These are phyloP conservation scores for Prunus dulcis DNA, from an alignment of 306 rosid species.

Conservation along the genomic window DNA sequence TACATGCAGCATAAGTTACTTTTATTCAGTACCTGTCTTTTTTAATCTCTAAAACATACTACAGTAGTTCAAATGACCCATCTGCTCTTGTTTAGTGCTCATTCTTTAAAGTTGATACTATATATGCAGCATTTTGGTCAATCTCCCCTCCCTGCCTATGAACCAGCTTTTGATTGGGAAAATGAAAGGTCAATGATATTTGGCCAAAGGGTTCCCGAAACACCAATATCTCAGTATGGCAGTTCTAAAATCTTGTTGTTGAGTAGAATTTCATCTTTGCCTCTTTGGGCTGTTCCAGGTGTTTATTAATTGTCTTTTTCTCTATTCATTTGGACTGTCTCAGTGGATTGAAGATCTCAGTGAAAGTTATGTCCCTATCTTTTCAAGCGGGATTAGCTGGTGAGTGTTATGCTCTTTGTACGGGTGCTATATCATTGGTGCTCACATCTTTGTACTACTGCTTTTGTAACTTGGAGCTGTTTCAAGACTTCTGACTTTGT, in stretches of 20 bases:
- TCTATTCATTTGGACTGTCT: constrained; percentile 26
- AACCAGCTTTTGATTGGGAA: constrained; percentile 99
- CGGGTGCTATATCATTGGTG: constrained; percentile 20
- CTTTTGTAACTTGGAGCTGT: constrained; percentile 25
- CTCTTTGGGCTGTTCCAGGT: constrained; percentile 7
- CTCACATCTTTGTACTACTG: constrained; percentile 14
- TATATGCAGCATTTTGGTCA: constrained; percentile 75
- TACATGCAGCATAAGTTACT: background rate
- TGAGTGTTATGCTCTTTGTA: constrained; percentile 41
- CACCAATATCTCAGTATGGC: constrained; percentile 84
- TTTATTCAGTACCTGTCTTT: background rate
- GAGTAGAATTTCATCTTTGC: constrained; percentile 12
- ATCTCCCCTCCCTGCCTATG: constrained; percentile 94
- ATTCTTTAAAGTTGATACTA: constrained; percentile 3
- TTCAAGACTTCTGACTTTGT: constrained; percentile 40
- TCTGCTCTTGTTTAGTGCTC: background rate
- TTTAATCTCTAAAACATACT: background rate
- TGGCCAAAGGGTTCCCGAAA: constrained; percentile 92
- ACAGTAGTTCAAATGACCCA: constrained; percentile 1
- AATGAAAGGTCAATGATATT: constrained; percentile 92
- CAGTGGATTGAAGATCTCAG: constrained; percentile 97
- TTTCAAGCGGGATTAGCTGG: constrained; percentile 87
- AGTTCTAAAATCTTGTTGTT: constrained; percentile 2
- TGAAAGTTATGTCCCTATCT: constrained; percentile 76
- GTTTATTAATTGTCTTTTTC: constrained; percentile 24